These are phyloP conservation scores for Globisporangium parvum DNA, from an alignment of 352 stramenopile species.

Conservation along the genomic window DNA sequence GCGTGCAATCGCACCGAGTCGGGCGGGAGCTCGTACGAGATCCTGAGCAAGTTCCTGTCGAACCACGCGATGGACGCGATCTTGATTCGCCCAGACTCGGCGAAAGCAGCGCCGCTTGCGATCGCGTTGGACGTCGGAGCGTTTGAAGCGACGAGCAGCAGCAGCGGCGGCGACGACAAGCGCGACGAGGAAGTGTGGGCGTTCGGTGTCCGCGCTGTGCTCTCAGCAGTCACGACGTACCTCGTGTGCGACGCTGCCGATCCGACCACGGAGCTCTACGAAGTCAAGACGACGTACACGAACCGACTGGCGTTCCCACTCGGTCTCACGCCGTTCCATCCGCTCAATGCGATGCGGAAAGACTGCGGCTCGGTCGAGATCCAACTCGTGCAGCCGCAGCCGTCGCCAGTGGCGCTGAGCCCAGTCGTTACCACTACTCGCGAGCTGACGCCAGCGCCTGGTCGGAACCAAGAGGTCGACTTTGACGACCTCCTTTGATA, in stretches of 20 bases:
- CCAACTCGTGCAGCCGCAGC: constrained; percentile 14
- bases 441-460: no score
- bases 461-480: neutral
- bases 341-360: constrained; percentile 37
- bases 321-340: constrained; percentile 46
- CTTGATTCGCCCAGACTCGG: constrained; percentile 60
- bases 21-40: constrained; percentile 59
- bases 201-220: constrained; percentile 50
- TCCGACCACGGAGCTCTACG: constrained; percentile 49
- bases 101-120: constrained; percentile 46
- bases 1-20: constrained; percentile 79
- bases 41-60: constrained; percentile 53
- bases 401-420: no score
- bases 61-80: constrained; percentile 46
- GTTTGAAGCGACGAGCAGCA: constrained; percentile 20
- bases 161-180: neutral
- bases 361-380: constrained; percentile 40
- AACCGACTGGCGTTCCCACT: constrained; percentile 69
- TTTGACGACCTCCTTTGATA: neutral
- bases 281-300: constrained; percentile 48
- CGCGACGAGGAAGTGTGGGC: constrained; percentile 27
- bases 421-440: no score
- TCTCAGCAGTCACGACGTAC: constrained; percentile 61
- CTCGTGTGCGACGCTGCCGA: constrained; percentile 63
- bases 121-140: constrained; percentile 54